Conservation (phyloP, 31 red algal species). For the Bonnemaisonia californica region DNA sequence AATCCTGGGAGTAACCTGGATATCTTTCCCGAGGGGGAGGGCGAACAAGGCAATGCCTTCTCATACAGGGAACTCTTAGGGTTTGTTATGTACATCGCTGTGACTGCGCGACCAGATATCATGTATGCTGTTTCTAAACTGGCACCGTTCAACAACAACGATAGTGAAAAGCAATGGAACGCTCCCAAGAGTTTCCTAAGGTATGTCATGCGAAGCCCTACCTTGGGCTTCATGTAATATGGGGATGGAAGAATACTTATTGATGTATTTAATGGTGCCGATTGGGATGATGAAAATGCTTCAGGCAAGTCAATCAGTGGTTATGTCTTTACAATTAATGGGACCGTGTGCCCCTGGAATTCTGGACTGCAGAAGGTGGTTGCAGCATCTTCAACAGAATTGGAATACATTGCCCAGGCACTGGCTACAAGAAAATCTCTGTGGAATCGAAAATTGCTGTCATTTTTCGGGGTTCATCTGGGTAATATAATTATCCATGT, state of each 20-base stretch:
- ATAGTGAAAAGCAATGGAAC: too few relatives aligned
- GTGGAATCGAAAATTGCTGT: not conserved
- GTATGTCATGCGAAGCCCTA: too few relatives aligned
- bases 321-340: not conserved
- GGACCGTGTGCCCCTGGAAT: not conserved
- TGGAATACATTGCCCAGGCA: not conserved
- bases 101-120: not conserved
- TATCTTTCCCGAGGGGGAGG: too few relatives aligned
- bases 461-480: too few relatives aligned
- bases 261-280: not conserved
- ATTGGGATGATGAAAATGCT: not conserved
- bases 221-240: too few relatives aligned
- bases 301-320: not conserved
- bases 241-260: too few relatives aligned
- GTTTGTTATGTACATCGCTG: not conserved
- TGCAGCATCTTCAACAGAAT: not conserved
- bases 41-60: too few relatives aligned
- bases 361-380: not conserved
- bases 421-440: not conserved
- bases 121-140: not conserved
- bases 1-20: too few relatives aligned
- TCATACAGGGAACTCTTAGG: not conserved
- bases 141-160: too few relatives aligned
- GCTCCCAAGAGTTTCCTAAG: too few relatives aligned
- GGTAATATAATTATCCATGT: too few relatives aligned